Evolutionary conservation across 2,329 filamentous ascomycete species (phyloP).

Genomic region (Apiospora malaysiana): DNA sequence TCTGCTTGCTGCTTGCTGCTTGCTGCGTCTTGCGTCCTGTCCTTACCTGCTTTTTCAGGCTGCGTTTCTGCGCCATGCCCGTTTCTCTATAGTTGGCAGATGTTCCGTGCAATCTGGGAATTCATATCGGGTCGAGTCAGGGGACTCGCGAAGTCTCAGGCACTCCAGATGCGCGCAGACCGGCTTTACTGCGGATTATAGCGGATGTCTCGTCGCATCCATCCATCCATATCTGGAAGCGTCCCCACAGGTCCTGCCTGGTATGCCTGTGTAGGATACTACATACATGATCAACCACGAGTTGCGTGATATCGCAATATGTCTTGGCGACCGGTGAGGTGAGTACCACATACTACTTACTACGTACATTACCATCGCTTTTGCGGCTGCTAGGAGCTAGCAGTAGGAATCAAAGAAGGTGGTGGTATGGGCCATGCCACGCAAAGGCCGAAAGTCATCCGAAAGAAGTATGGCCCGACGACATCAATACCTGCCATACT

Average conservation of each 20-base stretch:
- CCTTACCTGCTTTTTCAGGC: too few relatives aligned
- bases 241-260: not conserved
- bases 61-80: slow-evolving; percentile 13
- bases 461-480: slow-evolving; percentile 7
- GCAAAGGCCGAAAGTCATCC: slow-evolving; percentile 4
- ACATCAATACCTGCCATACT: not conserved
- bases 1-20: not conserved
- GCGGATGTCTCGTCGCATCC: slow-evolving; percentile 17
- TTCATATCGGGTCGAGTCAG: slow-evolving; percentile 18
- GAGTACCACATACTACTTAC: too few relatives aligned
- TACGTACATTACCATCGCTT: not conserved
- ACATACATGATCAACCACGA: not conserved
- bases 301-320: slow-evolving; percentile 17
- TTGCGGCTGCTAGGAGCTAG: not conserved
- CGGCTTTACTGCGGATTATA: slow-evolving; percentile 21
- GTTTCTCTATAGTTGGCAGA: slow-evolving; percentile 20
- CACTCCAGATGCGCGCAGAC: slow-evolving; percentile 6
- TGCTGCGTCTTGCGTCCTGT: not conserved
- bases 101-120: slow-evolving; percentile 14
- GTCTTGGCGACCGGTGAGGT: slow-evolving; percentile 4
- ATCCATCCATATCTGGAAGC: slow-evolving; percentile 6
- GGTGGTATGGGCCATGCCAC: slow-evolving; percentile 3
- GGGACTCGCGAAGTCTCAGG: too few relatives aligned
- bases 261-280: not conserved
- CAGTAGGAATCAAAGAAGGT: not conserved